phyloP scores from a whole-genome alignment of 1,284 basidiomycete species.

The Sphagnurus paluster region DNA sequence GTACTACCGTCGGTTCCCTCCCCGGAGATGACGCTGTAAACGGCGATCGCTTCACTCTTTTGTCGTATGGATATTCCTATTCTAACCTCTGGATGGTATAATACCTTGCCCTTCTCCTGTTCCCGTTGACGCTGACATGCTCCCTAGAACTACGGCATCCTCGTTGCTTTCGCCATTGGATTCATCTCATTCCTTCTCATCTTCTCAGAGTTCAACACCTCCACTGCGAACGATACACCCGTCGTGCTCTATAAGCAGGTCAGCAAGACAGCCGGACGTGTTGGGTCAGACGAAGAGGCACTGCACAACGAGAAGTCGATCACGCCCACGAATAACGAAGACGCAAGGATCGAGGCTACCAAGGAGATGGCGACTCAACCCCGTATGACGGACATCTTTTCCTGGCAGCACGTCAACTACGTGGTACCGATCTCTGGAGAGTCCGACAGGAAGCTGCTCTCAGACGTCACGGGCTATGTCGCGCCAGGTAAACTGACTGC shows the following conservation, averaged over 20 bases:
- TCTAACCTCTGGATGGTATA: slow-evolving; percentile 68
- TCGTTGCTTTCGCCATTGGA: slow-evolving; percentile 48
- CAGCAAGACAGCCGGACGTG: slow-evolving; percentile 23
- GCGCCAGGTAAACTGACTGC: slow-evolving; percentile 78
- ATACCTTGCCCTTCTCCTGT: slow-evolving; percentile 2
- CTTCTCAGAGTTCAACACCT: slow-evolving; percentile 47
- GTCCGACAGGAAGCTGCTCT: slow-evolving; percentile 62
- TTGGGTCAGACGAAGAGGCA: slow-evolving; percentile 20
- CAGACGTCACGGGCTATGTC: slow-evolving; percentile 84
- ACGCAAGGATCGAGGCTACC: slow-evolving; percentile 21
- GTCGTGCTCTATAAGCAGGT: slow-evolving; percentile 38
- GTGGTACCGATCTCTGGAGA: slow-evolving; percentile 59
- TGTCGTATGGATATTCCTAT: slow-evolving; percentile 66
- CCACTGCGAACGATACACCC: slow-evolving; percentile 26
- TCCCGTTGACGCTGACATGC: slow-evolving; percentile 1
- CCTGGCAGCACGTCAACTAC: slow-evolving; percentile 66
- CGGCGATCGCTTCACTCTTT: slow-evolving; percentile 53
- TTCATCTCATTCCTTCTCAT: slow-evolving; percentile 49
- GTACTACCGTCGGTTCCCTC: slow-evolving; percentile 55
- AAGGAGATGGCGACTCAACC: slow-evolving; percentile 26
- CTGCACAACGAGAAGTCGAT: slow-evolving; percentile 35
- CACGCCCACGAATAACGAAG: slow-evolving; percentile 16
- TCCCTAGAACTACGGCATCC: slow-evolving; percentile 48
- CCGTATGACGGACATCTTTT: slow-evolving; percentile 49
- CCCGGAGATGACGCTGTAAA: slow-evolving; percentile 47